Conservation (phyloP, 2,329 filamentous ascomycete species). For the Sporothrix inflata region DNA sequence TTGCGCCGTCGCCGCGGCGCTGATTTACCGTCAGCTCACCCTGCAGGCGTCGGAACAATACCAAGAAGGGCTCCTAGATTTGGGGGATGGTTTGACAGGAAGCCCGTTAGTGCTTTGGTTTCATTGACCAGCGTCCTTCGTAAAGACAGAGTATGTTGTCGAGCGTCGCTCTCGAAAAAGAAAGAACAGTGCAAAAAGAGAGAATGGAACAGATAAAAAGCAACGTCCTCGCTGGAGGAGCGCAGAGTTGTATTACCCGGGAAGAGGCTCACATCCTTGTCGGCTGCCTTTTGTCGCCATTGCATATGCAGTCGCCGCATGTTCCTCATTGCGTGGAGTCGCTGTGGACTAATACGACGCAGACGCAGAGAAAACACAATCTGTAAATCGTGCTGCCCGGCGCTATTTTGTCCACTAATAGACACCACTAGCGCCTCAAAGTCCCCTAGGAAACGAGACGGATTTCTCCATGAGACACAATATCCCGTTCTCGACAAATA, state of each 20-base stretch:
- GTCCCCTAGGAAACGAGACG: background rate
- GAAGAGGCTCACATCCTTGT: constrained; percentile 12
- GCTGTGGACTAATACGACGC: background rate
- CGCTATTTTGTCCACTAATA: background rate
- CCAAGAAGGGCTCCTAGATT: background rate
- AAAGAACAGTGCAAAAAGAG: background rate
- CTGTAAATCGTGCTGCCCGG: background rate
- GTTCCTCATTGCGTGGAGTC: background rate
- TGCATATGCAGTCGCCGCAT: constrained; percentile 10
- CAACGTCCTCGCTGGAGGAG: background rate
- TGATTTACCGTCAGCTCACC: constrained; percentile 6
- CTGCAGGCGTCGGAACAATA: background rate
- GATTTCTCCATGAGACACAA: background rate
- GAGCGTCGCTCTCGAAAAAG: background rate
- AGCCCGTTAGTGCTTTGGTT: background rate
- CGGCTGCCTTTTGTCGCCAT: constrained; percentile 3
- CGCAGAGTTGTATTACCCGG: constrained; percentile 1
- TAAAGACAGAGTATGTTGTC: background rate
- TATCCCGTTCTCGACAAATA: background rate
- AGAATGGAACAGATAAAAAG: background rate
- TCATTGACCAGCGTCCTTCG: background rate
- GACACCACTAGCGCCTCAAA: background rate
- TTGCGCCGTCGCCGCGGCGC: constrained; percentile 4
- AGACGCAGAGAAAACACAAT: background rate
- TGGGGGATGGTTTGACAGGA: background rate